Conservation (phyloP, 2,329 filamentous ascomycete species). For the Aureobasidium sp. region DNA sequence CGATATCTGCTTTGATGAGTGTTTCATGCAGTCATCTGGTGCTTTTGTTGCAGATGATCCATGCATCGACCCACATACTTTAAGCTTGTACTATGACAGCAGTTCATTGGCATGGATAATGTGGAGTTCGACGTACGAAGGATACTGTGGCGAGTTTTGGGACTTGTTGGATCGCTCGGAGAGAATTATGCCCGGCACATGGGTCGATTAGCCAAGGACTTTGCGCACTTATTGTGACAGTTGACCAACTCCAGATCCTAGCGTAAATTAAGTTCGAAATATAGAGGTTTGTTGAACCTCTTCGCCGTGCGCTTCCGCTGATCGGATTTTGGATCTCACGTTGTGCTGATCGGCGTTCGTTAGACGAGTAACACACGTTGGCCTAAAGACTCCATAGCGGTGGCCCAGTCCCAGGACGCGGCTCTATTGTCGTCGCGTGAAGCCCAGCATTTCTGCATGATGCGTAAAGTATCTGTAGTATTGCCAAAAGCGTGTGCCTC, state of each 20-base stretch:
- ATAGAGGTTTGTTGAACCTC: too few relatives aligned
- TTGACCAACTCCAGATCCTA: too few relatives aligned
- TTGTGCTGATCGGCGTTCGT: background rate
- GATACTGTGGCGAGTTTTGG: background rate
- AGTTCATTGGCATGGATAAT: background rate
- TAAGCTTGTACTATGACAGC: background rate
- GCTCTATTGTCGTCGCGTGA: background rate
- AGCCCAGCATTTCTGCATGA: slow-evolving; percentile 18
- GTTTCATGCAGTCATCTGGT: too few relatives aligned
- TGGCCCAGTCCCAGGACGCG: slow-evolving; percentile 13
- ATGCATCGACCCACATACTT: background rate
- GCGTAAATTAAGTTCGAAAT: too few relatives aligned
- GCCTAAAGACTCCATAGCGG: slow-evolving; percentile 4
- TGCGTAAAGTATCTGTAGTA: background rate
- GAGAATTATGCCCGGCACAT: background rate
- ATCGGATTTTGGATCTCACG: background rate
- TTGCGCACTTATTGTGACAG: too few relatives aligned
- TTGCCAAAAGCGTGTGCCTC: slow-evolving; percentile 22
- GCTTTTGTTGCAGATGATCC: too few relatives aligned
- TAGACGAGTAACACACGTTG: slow-evolving; percentile 17
- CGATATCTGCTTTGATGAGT: too few relatives aligned
- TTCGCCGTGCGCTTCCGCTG: too few relatives aligned
- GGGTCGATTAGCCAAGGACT: background rate
- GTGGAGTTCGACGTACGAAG: background rate
- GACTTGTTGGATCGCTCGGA: background rate